Evolutionary conservation across 441 rosid genomes (phyloP), one percentile per base, ranked within the genome.

Genomic region (Jatropha podagrica): DNA sequence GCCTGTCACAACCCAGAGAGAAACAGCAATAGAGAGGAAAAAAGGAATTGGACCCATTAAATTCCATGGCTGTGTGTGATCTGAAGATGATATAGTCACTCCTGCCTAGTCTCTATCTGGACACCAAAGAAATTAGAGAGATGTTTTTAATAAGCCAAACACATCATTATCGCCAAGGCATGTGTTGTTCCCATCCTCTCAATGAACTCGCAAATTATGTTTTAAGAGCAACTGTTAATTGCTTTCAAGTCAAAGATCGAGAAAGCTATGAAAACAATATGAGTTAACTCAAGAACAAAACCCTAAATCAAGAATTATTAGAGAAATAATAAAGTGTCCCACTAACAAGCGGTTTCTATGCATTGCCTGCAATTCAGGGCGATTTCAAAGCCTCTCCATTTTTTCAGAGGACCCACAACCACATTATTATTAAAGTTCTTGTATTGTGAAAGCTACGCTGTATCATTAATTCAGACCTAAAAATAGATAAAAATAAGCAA

Each of bases 61-160:
- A 44, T 65, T 58, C 62, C 60, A 79, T 74, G 77, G 76, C 60
- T 38, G 42, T 73, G 72, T 69, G 32, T 76, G 46, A 74, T 41
- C 18, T 62, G 74, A 69, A 66, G 70, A 63, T 55, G 76, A 66
- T 59, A 46, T 69, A n/a, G 52, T 65, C 32, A 32, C 32, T 32
- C 32, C 32, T 46, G 85, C 78, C 66, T 69, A 60, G 86, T 79
- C 88, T 72, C 80, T 68, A 74, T 83, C 86, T 79, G 56, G 83
- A 71, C 81, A 77, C 78, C 76, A 52, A 73, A 73, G 65, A 73
- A 75, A 73, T 72, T 68, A 64, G 68, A 76, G 48, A 67, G 17
- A 76, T 12, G 59, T 48, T 79, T 81, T 73, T 70, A 79, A 70
- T 68, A 66, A 65, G 72, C 83, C 81, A 77, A 73, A 77, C 13